Conservation (phyloP, 2,329 filamentous ascomycete genomes). For the Chrysosporium queenslandicum region DNA sequence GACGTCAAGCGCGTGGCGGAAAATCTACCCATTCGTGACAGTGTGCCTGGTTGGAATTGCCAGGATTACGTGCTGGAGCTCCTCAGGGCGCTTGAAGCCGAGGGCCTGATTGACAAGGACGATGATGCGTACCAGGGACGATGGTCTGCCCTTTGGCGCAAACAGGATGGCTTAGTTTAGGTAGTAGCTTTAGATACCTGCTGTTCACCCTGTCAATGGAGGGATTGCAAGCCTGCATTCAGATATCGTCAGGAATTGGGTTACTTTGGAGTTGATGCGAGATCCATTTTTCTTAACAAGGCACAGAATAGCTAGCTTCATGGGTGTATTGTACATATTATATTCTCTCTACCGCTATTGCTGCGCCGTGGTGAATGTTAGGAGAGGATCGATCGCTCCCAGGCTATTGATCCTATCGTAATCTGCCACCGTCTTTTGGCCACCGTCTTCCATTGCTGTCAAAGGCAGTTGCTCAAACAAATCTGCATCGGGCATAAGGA, state of each 20-base stretch:
- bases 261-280: too few relatives aligned
- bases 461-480: background rate
- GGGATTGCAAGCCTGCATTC: too few relatives aligned
- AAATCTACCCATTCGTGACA: constrained; percentile 19
- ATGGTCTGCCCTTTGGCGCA: background rate
- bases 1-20: constrained; percentile 16
- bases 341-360: background rate
- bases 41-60: constrained; percentile 21
- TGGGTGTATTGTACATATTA: background rate
- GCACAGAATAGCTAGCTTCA: too few relatives aligned
- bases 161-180: background rate
- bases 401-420: constrained; percentile 6
- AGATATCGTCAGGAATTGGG: too few relatives aligned
- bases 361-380: constrained; percentile 20
- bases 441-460: background rate
- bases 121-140: constrained; percentile 7
- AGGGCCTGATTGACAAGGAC: constrained; percentile 15
- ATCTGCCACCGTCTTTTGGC: constrained; percentile 4
- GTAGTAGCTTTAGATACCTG: too few relatives aligned
- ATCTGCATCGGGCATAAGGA: constrained; percentile 1
- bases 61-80: constrained; percentile 25
- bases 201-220: too few relatives aligned
- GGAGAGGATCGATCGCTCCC: constrained; percentile 27
- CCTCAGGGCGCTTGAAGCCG: constrained; percentile 17
- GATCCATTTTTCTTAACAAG: too few relatives aligned